A percentile compares a stretch with the other conserved stretches of the same genome.
Evolutionary conservation across 139 green algal genomes (phyloP).

Genomic region (Closterium sp.): DNA sequence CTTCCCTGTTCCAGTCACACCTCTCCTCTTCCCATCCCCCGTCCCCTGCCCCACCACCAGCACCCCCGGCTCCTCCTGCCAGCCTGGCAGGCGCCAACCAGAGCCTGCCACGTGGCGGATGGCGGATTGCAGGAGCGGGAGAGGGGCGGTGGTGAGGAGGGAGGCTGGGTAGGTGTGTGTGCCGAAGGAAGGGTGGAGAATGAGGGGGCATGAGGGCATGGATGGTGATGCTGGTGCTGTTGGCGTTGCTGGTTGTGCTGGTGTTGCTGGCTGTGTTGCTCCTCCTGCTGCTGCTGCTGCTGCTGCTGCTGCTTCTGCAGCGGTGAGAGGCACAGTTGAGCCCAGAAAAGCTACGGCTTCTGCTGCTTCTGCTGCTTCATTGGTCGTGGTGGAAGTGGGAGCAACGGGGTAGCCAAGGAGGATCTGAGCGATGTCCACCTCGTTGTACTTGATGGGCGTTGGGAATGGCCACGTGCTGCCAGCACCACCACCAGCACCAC

Average conservation of each 20-base stretch:
- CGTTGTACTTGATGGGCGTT: not conserved
- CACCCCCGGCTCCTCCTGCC: not conserved
- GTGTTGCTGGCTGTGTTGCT: conserved; percentile 11
- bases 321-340: too few species aligned
- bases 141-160: conserved; percentile 57
- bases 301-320: not conserved
- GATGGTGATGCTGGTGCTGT: not conserved
- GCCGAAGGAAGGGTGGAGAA: conserved; percentile 54
- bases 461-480: not conserved
- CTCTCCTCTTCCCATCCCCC: not conserved
- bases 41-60: not conserved
- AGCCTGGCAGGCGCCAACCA: not conserved
- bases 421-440: not conserved
- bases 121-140: conserved; percentile 14
- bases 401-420: not conserved
- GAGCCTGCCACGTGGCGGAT: not conserved
- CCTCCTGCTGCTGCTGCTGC: conserved; percentile 16
- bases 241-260: too few species aligned
- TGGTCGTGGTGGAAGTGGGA: not conserved
- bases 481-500: not conserved
- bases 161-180: conserved; percentile 57
- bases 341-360: too few species aligned
- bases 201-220: conserved; percentile 41
- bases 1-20: not conserved
- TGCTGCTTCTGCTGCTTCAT: conserved; percentile 20